Conservation (phyloP, 169 alveolate species). For the Sarcocystis neurona region DNA sequence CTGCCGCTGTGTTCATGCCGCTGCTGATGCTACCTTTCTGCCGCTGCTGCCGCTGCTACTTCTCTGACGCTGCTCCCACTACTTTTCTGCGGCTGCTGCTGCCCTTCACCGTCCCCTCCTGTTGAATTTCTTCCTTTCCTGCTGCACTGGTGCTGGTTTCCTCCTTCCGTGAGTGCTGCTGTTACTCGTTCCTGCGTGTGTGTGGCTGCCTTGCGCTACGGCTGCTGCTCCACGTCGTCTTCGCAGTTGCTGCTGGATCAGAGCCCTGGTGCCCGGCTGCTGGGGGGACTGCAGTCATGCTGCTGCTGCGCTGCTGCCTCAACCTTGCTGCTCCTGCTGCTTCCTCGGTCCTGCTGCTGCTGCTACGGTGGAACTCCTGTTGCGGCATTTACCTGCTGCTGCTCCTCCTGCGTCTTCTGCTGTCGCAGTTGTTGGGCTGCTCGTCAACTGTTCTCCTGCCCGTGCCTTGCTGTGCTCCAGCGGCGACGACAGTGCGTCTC, state of each 20-base stretch:
- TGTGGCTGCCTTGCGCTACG: too few relatives aligned
- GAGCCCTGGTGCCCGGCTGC: not conserved
- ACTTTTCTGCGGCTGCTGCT: not conserved
- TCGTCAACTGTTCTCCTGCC: too few relatives aligned
- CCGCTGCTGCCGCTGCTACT: not conserved
- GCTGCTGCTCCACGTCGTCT: too few relatives aligned
- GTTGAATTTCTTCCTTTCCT: not conserved
- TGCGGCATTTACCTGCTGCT: not conserved
- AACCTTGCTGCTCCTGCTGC: too few relatives aligned
- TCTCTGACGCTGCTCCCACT: not conserved
- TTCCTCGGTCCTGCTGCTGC: too few relatives aligned
- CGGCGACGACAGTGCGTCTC: not conserved
- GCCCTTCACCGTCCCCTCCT: not conserved
- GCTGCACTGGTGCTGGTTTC: not conserved
- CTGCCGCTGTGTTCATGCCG: too few relatives aligned
- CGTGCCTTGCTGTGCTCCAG: too few relatives aligned
- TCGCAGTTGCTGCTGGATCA: not conserved
- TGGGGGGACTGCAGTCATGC: not conserved
- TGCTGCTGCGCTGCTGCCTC: slow-evolving; percentile 7
- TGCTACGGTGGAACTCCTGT: not conserved
- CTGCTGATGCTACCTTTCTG: too few relatives aligned
- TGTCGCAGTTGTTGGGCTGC: not conserved
- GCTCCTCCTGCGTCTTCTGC: not conserved
- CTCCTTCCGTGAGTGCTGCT: too few relatives aligned
- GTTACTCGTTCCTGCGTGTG: too few relatives aligned